phyloP scores from a whole-genome alignment of 257 asterid species.

The Anisodus acutangulus region DNA sequence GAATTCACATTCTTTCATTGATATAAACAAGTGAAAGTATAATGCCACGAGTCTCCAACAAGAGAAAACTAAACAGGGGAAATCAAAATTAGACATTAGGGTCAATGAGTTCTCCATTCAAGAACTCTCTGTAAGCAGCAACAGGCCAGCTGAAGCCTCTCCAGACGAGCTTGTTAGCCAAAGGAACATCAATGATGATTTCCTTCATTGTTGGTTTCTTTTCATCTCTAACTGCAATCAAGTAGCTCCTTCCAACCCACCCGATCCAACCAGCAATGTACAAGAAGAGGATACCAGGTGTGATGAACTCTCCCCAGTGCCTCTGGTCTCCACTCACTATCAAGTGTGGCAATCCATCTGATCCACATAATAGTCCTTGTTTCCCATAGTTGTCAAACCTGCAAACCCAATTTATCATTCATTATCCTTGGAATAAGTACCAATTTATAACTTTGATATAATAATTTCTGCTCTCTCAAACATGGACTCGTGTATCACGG shows the following conservation, averaged over 20 bases:
- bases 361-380: slow-evolving; percentile 85
- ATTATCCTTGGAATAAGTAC: too few species aligned
- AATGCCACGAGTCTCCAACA: neutral
- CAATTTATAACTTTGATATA: too few species aligned
- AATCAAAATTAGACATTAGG: slow-evolving; percentile 60
- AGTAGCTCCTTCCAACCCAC: slow-evolving; percentile 97
- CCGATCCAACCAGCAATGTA: slow-evolving; percentile 99
- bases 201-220: slow-evolving; percentile 93
- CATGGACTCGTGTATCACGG: neutral
- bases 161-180: slow-evolving; percentile 76
- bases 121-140: slow-evolving; percentile 90
- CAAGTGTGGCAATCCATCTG: slow-evolving; percentile 94
- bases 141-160: slow-evolving; percentile 97
- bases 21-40: neutral
- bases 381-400: slow-evolving; percentile 90
- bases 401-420: too few species aligned
- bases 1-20: slow-evolving; percentile 21
- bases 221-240: slow-evolving; percentile 85
- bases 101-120: slow-evolving; percentile 89
- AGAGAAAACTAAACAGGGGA: neutral
- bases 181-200: slow-evolving; percentile 94
- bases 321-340: slow-evolving; percentile 97
- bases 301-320: slow-evolving; percentile 98
- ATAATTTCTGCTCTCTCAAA: too few species aligned
- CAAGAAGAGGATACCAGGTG: slow-evolving; percentile 86